These are phyloP conservation scores for Solanum bukasovii DNA, from an alignment of 257 asterid genomes.

Conservation along the genomic window DNA sequence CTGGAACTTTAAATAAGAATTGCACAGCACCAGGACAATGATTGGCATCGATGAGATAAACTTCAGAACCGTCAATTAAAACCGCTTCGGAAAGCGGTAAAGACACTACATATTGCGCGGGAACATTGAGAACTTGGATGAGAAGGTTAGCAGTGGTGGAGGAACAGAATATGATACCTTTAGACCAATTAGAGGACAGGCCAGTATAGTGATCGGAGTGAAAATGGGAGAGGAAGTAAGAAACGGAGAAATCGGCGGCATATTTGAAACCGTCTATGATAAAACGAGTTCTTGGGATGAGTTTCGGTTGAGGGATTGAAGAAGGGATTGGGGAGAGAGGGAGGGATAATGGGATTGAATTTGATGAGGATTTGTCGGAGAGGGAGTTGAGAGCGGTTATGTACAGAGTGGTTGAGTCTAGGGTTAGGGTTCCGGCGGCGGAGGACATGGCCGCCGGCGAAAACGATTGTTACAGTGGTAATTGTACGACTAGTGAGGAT, in stretches of 20 bases:
- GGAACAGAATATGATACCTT: conserved; percentile 71
- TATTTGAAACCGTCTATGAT: conserved; percentile 68
- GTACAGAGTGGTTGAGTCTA: conserved; percentile 43
- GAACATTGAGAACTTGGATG: conserved; percentile 46
- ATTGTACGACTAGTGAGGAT: not conserved
- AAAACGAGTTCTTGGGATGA: conserved; percentile 79
- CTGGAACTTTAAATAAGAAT: conserved; percentile 60
- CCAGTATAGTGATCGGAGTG: conserved; percentile 96
- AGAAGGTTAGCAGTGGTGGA: conserved; percentile 61
- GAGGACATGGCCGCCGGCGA: conserved; percentile 37
- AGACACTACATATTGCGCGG: conserved; percentile 34
- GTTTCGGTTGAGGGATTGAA: conserved; percentile 52
- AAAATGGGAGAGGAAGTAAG: conserved; percentile 91
- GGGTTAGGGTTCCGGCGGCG: conserved; percentile 28
- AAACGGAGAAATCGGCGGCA: conserved; percentile 50
- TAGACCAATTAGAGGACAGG: conserved; percentile 60
- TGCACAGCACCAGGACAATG: conserved; percentile 98
- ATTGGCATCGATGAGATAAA: conserved; percentile 61
- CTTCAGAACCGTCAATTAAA: conserved; percentile 55
- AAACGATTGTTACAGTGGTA: not conserved
- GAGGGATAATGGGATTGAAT: conserved; percentile 6
- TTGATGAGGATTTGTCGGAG: conserved; percentile 16
- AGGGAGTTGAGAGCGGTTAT: conserved; percentile 43
- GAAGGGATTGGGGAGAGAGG: conserved; percentile 36
- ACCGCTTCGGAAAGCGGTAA: conserved; percentile 38